These are phyloP conservation scores for Puccinia sorghi DNA, from an alignment of 1,284 basidiomycete species.

Conservation along the genomic window DNA sequence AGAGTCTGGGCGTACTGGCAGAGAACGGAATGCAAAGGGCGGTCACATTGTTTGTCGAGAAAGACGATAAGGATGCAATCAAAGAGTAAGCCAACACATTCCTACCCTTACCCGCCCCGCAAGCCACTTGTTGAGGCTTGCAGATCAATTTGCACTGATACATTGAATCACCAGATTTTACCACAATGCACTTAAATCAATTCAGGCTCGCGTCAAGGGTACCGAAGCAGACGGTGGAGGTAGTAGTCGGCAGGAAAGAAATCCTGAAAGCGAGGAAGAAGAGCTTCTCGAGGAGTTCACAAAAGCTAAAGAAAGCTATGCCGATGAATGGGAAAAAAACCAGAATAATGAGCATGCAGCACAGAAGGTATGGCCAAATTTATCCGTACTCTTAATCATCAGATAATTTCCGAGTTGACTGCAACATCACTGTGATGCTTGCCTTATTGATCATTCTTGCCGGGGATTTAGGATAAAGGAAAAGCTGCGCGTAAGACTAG, in stretches of 20 bases:
- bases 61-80: constrained; percentile 89
- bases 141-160: neutral
- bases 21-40: constrained; percentile 85
- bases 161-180: constrained; percentile 63
- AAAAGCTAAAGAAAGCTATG: constrained; percentile 52
- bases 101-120: neutral
- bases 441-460: constrained; percentile 19
- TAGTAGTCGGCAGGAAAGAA: constrained; percentile 16
- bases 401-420: constrained; percentile 10
- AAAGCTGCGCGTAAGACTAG: constrained; percentile 47
- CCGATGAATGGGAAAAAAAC: constrained; percentile 60
- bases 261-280: constrained; percentile 63
- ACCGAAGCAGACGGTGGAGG: constrained; percentile 17
- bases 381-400: constrained; percentile 52
- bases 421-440: neutral
- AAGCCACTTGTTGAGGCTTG: neutral
- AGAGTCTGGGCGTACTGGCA: constrained; percentile 81
- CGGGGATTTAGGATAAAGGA: constrained; percentile 51
- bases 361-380: constrained; percentile 78
- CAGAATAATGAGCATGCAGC: constrained; percentile 67
- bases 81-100: constrained; percentile 68
- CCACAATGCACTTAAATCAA: constrained; percentile 71
- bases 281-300: constrained; percentile 61
- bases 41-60: constrained; percentile 88
- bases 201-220: constrained; percentile 56